Conservation (phyloP, 2,329 filamentous ascomycete species). For the Cladosporium sp. region DNA sequence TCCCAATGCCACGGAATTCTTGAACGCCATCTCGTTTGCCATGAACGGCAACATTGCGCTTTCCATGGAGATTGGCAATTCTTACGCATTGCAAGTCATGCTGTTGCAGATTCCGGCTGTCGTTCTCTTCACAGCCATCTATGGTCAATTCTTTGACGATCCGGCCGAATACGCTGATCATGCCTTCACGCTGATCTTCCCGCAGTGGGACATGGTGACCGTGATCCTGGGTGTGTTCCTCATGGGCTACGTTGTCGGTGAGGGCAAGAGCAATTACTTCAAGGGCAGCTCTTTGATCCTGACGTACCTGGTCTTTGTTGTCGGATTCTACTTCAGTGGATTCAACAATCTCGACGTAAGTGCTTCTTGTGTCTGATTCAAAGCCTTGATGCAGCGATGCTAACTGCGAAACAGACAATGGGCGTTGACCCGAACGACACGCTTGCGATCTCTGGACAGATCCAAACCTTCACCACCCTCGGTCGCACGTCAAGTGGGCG, state of each 20-base stretch:
- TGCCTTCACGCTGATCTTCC: constrained; percentile 85
- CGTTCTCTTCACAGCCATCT: constrained; percentile 84
- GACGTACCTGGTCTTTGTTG: constrained; percentile 87
- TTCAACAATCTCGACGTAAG: constrained; percentile 57
- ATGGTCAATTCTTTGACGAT: constrained; percentile 57
- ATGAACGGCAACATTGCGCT: constrained; percentile 99
- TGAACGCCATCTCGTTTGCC: constrained; percentile 98
- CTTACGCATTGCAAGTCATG: constrained; percentile 94
- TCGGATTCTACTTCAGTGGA: constrained; percentile 85
- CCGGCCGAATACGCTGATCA: constrained; percentile 57
- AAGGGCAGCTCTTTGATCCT: constrained; percentile 94
- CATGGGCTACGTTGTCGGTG: constrained; percentile 94
- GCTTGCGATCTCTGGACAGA: constrained; percentile 24
- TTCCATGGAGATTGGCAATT: constrained; percentile 98
- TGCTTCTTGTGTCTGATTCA: neutral
- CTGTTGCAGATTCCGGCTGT: constrained; percentile 90
- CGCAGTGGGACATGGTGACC: constrained; percentile 98
- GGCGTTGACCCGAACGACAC: constrained; percentile 29
- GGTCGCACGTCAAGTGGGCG: constrained; percentile 40
- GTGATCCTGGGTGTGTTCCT: constrained; percentile 95
- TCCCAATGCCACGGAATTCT: constrained; percentile 95
- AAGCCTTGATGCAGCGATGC: neutral
- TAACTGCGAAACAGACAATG: constrained; percentile 25
- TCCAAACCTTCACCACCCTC: constrained; percentile 42
- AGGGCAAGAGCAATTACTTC: constrained; percentile 99